Base-by-base conservation (phyloP, 2,329 filamentous ascomycete genomes). In the Lasiodiplodia theobromae region DNA sequence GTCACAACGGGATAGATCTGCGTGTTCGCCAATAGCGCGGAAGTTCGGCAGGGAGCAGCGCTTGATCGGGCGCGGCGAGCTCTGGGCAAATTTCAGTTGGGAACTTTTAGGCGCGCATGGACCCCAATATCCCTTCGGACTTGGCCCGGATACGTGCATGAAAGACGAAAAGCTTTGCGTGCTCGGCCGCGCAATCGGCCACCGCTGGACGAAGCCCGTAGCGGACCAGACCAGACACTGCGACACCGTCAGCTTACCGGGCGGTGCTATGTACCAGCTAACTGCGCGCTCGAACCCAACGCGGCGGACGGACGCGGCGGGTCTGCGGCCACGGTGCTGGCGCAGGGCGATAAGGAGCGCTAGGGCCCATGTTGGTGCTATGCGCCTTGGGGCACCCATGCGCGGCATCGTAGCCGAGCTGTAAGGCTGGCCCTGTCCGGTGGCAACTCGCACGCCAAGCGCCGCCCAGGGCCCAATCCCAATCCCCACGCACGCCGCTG, bases 61-160 rank as follows among this genome's bases (percentile, higher is more conserved):
- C 60, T 37, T 52, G 53, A 34, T 37, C 53, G 31, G 53, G 53
- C 53, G 11, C 25, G 14, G 53, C 28, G 28, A 21, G 53, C 54
- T 23, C 23, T 23, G 25, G 47, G 44, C 44, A 64, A 64, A 64
- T 64, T 64, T 64, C 60, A 63, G 40, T 63, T 63, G 58, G 58
- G 58, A 51, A 28, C 25, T n/a, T 49, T 63, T 34, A 63, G 58
- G 58, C 58, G 58, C 58, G 58, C 40, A 63, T 47, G 58, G 58
- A 28, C 58, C 28, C 40, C 60, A 64, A 64, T 64, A 64, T 28
- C 44, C 44, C 44, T 21, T 64, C 60, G 60, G 60, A 3, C 60
- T 64, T 38, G 47, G 60, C 47, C 44, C 44, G 60, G 44, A 37
- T 37, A 40, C 40, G 56, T 16, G 58, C 57, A 47, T 47, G 11